phyloP scores from a whole-genome alignment of 2,329 filamentous ascomycete genomes.

The Alternaria novae-zelandiae region DNA sequence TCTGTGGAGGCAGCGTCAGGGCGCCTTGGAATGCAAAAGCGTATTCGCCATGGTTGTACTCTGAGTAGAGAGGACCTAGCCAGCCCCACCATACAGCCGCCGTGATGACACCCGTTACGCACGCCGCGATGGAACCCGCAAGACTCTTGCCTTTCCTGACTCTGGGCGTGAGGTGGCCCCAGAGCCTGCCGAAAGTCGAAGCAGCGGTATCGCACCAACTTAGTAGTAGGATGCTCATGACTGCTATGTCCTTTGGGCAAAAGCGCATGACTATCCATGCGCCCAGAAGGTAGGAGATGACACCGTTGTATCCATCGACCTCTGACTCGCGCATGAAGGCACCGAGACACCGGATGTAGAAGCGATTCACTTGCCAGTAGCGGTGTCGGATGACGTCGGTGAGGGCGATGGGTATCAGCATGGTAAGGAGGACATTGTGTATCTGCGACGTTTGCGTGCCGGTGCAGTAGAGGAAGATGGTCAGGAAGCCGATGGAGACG shows the following conservation, averaged over 20 bases:
- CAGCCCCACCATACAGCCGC: slow-evolving; percentile 89
- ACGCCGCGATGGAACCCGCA: slow-evolving; percentile 85
- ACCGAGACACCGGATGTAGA: slow-evolving; percentile 85
- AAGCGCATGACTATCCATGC: slow-evolving; percentile 84
- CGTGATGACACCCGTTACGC: slow-evolving; percentile 79
- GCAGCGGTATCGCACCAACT: slow-evolving; percentile 99
- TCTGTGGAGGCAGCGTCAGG: slow-evolving; percentile 70
- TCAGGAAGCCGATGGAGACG: slow-evolving; percentile 95
- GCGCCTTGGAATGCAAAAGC: slow-evolving; percentile 82
- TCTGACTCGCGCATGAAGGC: slow-evolving; percentile 97
- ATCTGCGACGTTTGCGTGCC: slow-evolving; percentile 80
- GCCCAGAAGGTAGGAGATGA: slow-evolving; percentile 94
- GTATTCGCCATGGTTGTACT: slow-evolving; percentile 53
- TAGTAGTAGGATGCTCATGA: slow-evolving; percentile 86
- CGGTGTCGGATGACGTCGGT: slow-evolving; percentile 84
- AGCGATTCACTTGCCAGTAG: slow-evolving; percentile 78
- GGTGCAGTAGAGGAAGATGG: slow-evolving; percentile 81
- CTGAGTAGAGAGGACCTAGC: slow-evolving; percentile 66
- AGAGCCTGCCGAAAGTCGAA: slow-evolving; percentile 89
- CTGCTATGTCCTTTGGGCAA: slow-evolving; percentile 91
- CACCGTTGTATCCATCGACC: slow-evolving; percentile 91
- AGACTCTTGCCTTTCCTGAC: slow-evolving; percentile 89
- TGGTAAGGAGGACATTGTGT: slow-evolving; percentile 80
- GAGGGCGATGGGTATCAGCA: slow-evolving; percentile 81
- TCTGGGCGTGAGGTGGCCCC: slow-evolving; percentile 85